A percentile compares a stretch with the other conserved stretches of the same genome.
phyloP scores from a whole-genome alignment of 2,329 filamentous ascomycete species.

The Didymella lethalis region DNA sequence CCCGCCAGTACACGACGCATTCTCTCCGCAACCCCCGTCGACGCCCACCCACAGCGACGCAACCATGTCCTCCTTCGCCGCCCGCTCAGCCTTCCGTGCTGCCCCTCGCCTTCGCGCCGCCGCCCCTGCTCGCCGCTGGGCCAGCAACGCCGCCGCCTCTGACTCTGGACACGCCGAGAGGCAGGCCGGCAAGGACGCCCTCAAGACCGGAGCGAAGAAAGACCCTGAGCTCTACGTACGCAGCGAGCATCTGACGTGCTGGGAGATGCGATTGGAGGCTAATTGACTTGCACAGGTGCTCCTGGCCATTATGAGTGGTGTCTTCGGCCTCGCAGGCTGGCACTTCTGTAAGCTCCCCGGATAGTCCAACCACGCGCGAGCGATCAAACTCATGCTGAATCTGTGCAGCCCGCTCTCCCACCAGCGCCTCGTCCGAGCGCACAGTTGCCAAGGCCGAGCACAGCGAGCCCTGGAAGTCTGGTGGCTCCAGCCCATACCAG shows the following conservation, averaged over 20 bases:
- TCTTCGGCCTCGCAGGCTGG: slow-evolving; percentile 87
- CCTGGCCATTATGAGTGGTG: slow-evolving; percentile 86
- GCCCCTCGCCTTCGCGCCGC: slow-evolving; percentile 55
- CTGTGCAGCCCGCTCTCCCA: slow-evolving; percentile 79
- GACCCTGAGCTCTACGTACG: slow-evolving; percentile 80
- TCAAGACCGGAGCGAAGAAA: slow-evolving; percentile 71
- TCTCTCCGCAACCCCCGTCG: slow-evolving; percentile 26
- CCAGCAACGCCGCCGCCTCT: slow-evolving; percentile 41
- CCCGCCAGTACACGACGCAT: slow-evolving; percentile 22
- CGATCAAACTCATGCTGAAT: slow-evolving; percentile 23
- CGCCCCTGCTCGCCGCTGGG: slow-evolving; percentile 45
- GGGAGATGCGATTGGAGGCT: slow-evolving; percentile 24
- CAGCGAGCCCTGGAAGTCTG: slow-evolving; percentile 91
- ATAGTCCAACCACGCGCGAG: slow-evolving; percentile 10
- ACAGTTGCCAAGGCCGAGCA: slow-evolving; percentile 75
- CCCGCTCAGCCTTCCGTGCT: slow-evolving; percentile 57
- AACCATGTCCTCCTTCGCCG: slow-evolving; percentile 56
- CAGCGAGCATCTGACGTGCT: slow-evolving; percentile 8
- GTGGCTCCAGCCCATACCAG: slow-evolving; percentile 66
- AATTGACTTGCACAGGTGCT: slow-evolving; percentile 71
- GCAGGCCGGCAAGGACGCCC: slow-evolving; percentile 55
- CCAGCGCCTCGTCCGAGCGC: slow-evolving; percentile 81
- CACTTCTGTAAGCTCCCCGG: slow-evolving; percentile 72
- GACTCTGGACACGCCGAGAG: slow-evolving; percentile 54
- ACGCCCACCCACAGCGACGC: slow-evolving; percentile 29